phyloP scores from a whole-genome alignment of 2,329 filamentous ascomycete genomes.

The Trichoderma gracile region DNA sequence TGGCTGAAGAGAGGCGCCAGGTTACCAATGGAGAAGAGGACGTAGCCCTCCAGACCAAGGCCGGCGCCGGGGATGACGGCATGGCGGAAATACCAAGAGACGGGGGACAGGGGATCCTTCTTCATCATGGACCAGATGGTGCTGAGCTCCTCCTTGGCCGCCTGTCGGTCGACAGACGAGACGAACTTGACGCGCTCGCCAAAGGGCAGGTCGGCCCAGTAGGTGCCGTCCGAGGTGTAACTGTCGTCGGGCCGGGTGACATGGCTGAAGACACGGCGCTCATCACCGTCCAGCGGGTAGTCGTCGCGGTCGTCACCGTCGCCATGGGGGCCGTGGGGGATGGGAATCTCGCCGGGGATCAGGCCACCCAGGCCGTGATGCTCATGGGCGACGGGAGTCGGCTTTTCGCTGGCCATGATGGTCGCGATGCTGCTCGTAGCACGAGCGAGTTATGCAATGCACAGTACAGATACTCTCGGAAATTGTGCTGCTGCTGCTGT shows the following conservation, averaged over 20 bases:
- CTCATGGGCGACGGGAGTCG: not conserved
- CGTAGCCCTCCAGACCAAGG: constrained; percentile 90
- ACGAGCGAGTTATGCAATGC: constrained; percentile 5
- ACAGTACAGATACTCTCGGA: not conserved
- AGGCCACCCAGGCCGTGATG: constrained; percentile 28
- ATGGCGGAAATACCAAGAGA: constrained; percentile 86
- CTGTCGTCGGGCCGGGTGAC: constrained; percentile 86
- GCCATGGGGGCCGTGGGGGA: constrained; percentile 52
- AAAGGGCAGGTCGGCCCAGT: constrained; percentile 88
- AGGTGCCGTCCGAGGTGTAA: constrained; percentile 77
- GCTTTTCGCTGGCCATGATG: constrained; percentile 12
- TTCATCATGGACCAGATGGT: constrained; percentile 79
- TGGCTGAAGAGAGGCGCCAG: constrained; percentile 77
- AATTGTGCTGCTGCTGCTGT: not conserved
- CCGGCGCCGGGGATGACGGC: constrained; percentile 91
- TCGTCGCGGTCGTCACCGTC: constrained; percentile 54
- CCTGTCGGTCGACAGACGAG: constrained; percentile 67
- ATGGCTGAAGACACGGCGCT: constrained; percentile 68
- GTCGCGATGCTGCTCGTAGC: not conserved
- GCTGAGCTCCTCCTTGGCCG: constrained; percentile 66
- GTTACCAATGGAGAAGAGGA: constrained; percentile 96
- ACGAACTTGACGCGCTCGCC: constrained; percentile 73
- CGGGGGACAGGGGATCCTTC: constrained; percentile 76
- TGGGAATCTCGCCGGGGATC: constrained; percentile 54
- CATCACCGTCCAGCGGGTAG: constrained; percentile 47